These are phyloP conservation scores for Xerocomus spinulosus DNA, from an alignment of 768 basidiomycete species.

Conservation along the genomic window DNA sequence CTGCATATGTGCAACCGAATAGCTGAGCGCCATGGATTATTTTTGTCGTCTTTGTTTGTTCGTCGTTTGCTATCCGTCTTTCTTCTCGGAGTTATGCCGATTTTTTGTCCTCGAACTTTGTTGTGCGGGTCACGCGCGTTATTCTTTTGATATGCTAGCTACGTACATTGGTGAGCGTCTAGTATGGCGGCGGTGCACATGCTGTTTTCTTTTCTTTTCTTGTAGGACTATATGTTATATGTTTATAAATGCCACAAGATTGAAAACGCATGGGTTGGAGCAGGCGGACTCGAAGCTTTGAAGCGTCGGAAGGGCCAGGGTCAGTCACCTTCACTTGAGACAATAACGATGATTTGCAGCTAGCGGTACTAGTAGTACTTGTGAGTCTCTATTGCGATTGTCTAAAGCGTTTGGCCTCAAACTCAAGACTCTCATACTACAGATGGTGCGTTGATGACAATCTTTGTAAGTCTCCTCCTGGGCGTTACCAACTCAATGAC, in stretches of 20 bases:
- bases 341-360: no score
- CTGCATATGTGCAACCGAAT: slow-evolving; percentile 11
- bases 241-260: slow-evolving; percentile 16
- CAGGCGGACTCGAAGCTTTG: no score
- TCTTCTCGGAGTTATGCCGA: background rate
- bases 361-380: no score
- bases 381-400: no score
- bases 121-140: background rate
- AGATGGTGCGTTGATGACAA: no score
- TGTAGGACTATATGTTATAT: slow-evolving; percentile 23
- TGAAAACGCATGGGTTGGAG: background rate
- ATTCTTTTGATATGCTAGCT: slow-evolving; percentile 19
- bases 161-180: slow-evolving; percentile 3
- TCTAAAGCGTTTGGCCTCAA: no score
- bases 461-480: no score
- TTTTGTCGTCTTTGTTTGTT: slow-evolving; percentile 1
- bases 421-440: no score
- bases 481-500: no score
- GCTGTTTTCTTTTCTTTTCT: slow-evolving; percentile 6
- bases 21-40: background rate
- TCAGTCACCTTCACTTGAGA: no score
- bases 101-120: slow-evolving; percentile 1
- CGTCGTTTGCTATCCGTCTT: slow-evolving; percentile 8
- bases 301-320: no score
- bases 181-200: slow-evolving; percentile 8